Base-by-base conservation (phyloP, 306 rosid genomes). In the Comarum palustre region DNA sequence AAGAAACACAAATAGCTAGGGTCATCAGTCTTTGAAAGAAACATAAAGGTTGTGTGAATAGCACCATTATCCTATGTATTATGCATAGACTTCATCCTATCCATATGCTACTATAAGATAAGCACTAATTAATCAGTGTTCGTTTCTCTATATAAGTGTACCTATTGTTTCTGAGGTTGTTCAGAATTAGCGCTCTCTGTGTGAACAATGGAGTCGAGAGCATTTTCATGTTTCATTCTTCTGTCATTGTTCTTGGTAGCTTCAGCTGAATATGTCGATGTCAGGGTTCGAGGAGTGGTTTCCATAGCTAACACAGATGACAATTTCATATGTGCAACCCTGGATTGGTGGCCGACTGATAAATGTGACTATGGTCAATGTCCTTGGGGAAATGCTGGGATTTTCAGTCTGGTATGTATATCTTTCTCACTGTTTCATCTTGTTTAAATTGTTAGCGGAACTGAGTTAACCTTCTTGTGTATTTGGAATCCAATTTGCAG, bases 311-410 rank as follows among this genome's bases (percentile, higher is more conserved):
- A 17, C 8, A 87, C 88, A 32, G 91, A 90, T 55, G 79, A 85
- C 2, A 82, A 80, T 45, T 90, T 88, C 64, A 60, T 86, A 1
- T 90, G 96, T 83, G 93, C 91, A 39, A 86, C 96, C 51, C 12
- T 90, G 7, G 91, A 88, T 57, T 88, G 89, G 90, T 90, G 96
- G 93, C 96, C 93, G n/a, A 0, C 71, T 43, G 20, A 76, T 3
- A 88, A 90, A 60, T 88, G 91, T 71, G 87, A 90, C 36, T 84
- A 88, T 39, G 31, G 43, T 31, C 88, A 88, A 14, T 84, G 96
- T 43, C 91, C 96, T 0, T 90, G 90, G 93, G 84, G 74, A 22
- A 45, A 78, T 4, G 48, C 91, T 10, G 88, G 91, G 69, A 55
- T 86, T 48, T 72, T 80, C 2, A 84, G 82, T 47, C 24, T 90